Evolutionary conservation across 1,139 yeast genomes (phyloP), one percentile per base, ranked within the genome.

Genomic region (Arxiozyma slooffiae): DNA sequence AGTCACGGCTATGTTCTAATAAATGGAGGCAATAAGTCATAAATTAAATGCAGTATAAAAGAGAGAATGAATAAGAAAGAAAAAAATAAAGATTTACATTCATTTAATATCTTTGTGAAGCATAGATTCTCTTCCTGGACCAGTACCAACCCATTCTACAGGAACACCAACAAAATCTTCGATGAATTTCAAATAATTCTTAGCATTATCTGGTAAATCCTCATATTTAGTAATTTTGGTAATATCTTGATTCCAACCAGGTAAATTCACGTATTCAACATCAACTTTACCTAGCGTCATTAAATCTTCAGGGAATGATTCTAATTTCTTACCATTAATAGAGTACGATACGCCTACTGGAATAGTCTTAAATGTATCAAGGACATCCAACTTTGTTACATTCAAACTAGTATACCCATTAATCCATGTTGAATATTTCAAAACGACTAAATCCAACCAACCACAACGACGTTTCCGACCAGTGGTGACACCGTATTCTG

Each of bases 391-490:
- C 71, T 92, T 94, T 62, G 98, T 92, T 67, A 94, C 83, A 76
- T 92, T 92, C 67, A 92, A 78, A 51, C 86, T 79, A 41, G 98
- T 92, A 77, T 90, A 92, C 51, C 98, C 98, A 67, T 92, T 92
- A 70, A 92, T 88, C 67, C 82, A 71, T 54, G 87, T 81, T 44
- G 97, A 89, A 73, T 92, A 92, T 70, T 85, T 86, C 71, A 92
- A 76, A 41, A 94, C 96, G 37, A 92, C 98, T 62, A 94, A 77
- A 71, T 92, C 99, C 65, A 92, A 81, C 99, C 99, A 92, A 51
- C 99, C 99, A 71, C 98, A 94, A 74, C 99, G 84, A 76, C 99
- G 86, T 79, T 90, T 90, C 76, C 99, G 85, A 58, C 99, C 98
- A 43, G 99, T 92, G 60, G 99, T 92, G 59, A 92, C 99, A 71